Evolutionary conservation across 2,329 filamentous ascomycete species (phyloP).

Genomic region (Verticillium nubilum): DNA sequence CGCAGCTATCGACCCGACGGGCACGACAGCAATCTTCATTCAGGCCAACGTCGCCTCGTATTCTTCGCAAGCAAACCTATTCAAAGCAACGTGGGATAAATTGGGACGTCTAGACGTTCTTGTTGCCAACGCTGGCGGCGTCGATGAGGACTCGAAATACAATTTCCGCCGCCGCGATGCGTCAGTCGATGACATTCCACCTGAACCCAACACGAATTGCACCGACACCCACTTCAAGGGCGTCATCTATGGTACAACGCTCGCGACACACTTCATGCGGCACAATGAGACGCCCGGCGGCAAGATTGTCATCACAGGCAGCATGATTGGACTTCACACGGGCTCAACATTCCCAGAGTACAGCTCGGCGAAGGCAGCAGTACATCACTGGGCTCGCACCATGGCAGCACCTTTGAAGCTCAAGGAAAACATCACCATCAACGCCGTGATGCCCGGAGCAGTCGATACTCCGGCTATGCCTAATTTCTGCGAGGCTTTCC

Average conservation of each 20-base stretch:
- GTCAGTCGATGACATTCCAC: constrained; percentile 23
- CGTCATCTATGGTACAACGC: constrained; percentile 40
- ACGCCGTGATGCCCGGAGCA: constrained; percentile 40
- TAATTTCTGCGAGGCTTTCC: constrained; percentile 34
- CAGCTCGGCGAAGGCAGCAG: constrained; percentile 42
- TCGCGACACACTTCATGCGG: constrained; percentile 48
- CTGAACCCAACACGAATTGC: constrained; percentile 35
- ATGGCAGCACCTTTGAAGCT: constrained; percentile 29
- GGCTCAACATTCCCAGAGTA: constrained; percentile 41
- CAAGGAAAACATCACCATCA: constrained; percentile 44
- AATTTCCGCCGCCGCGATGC: constrained; percentile 19
- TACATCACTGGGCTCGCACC: constrained; percentile 31
- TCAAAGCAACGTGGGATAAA: constrained; percentile 32
- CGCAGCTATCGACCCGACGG: constrained; percentile 24
- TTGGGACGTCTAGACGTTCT: constrained; percentile 34
- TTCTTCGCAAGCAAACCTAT: constrained; percentile 34
- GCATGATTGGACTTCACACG: constrained; percentile 36
- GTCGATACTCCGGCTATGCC: constrained; percentile 38
- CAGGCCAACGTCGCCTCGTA: constrained; percentile 35
- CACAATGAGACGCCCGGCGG: constrained; percentile 37
- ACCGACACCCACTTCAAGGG: constrained; percentile 46
- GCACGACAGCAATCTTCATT: constrained; percentile 34
- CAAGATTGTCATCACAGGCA: constrained; percentile 37
- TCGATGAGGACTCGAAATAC: constrained; percentile 41
- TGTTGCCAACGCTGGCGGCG: constrained; percentile 38